Percentiles rank a stretch among this genome's conserved stretches.
phyloP scores from a whole-genome alignment of 202 grass and related monocot genomes.

The Zoysia matrella region DNA sequence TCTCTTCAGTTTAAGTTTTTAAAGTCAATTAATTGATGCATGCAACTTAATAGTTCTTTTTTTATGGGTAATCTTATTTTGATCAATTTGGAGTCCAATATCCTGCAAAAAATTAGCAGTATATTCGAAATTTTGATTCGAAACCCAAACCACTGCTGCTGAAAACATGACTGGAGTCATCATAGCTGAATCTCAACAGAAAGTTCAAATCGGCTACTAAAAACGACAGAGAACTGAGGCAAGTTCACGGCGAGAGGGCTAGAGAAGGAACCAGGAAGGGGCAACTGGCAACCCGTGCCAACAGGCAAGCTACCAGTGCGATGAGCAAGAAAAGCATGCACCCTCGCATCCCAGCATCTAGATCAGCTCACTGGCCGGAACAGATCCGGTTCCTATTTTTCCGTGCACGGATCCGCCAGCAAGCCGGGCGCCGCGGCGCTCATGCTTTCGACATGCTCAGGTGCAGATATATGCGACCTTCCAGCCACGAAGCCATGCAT shows the following conservation, averaged over 20 bases:
- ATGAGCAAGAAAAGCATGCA: conserved; percentile 25
- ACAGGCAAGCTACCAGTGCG: background rate
- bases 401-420: conserved; percentile 15
- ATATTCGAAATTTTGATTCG: too few relatives aligned
- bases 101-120: too few relatives aligned
- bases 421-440: conserved; percentile 1
- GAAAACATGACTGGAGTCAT: too few relatives aligned
- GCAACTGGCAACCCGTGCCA: background rate
- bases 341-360: background rate
- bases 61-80: too few relatives aligned
- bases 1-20: too few relatives aligned
- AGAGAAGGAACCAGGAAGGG: too few relatives aligned
- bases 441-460: conserved; percentile 14
- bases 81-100: too few relatives aligned
- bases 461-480: background rate
- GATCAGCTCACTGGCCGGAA: background rate
- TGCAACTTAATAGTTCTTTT: too few relatives aligned
- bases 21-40: too few relatives aligned
- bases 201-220: background rate
- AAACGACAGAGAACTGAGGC: background rate
- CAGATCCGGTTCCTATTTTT: background rate
- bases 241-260: background rate
- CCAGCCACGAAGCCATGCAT: background rate
- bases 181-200: background rate
- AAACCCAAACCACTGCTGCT: too few relatives aligned